A percentile compares a stretch with the other conserved stretches of the same genome.
Evolutionary conservation across 2,329 filamentous ascomycete species (phyloP).

Genomic region (Hawksworthiomyces lignivorus): DNA sequence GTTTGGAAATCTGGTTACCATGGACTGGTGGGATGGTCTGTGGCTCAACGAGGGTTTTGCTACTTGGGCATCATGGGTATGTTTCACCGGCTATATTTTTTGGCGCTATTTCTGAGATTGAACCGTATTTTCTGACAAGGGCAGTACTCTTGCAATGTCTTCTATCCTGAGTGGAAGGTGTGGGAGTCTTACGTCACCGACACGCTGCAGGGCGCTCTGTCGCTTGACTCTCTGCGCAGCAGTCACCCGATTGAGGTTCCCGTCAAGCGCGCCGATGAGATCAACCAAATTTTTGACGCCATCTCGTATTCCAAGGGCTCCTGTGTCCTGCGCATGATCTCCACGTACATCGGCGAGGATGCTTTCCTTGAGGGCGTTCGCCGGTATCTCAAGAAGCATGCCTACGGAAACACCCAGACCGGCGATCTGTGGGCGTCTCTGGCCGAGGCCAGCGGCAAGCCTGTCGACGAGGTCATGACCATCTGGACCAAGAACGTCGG

Average conservation of each 20-base stretch:
- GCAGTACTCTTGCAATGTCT: slow-evolving; percentile 80
- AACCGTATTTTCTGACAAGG: neutral
- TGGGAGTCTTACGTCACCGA: slow-evolving; percentile 95
- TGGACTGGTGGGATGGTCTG: slow-evolving; percentile 90
- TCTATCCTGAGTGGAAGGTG: slow-evolving; percentile 97
- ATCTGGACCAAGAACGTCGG: slow-evolving; percentile 97
- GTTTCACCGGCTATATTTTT: slow-evolving; percentile 4
- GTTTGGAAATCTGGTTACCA: slow-evolving; percentile 87
- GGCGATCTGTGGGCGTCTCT: slow-evolving; percentile 85
- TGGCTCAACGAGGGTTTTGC: slow-evolving; percentile 91
- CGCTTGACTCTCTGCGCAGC: slow-evolving; percentile 83
- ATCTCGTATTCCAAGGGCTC: slow-evolving; percentile 98
- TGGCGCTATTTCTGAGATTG: no score
- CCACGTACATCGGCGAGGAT: slow-evolving; percentile 88
- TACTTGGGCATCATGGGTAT: slow-evolving; percentile 66
- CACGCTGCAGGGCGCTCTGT: slow-evolving; percentile 79
- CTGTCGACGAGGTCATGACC: slow-evolving; percentile 82
- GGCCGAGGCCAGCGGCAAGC: slow-evolving; percentile 82
- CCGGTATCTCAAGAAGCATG: slow-evolving; percentile 88
- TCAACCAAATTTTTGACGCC: slow-evolving; percentile 96
- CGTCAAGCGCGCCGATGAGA: slow-evolving; percentile 89
- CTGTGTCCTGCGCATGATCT: slow-evolving; percentile 94
- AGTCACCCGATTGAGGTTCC: slow-evolving; percentile 96
- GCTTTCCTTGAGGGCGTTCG: slow-evolving; percentile 87
- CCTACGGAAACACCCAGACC: slow-evolving; percentile 91